Evolutionary conservation across 495 filamentous ascomycete genomes (phyloP).

Genomic region (Daldinia childiae): DNA sequence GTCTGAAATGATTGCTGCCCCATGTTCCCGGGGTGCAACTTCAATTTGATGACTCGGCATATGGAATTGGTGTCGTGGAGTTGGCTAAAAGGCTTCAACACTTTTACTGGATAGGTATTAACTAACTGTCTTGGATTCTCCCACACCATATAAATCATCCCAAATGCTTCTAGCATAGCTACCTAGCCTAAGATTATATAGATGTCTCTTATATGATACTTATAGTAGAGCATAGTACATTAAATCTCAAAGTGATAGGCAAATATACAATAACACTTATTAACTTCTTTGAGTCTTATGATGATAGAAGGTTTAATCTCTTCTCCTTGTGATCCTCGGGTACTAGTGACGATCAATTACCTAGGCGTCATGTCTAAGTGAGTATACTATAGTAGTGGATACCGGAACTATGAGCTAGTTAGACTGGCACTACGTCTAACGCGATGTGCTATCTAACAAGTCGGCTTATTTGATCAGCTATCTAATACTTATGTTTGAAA

Average conservation of each 20-base stretch:
- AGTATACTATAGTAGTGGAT: background rate
- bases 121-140: background rate
- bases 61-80: background rate
- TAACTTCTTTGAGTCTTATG: background rate
- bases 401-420: background rate
- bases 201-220: background rate
- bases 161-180: background rate
- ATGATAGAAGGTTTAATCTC: background rate
- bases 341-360: background rate
- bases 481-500: background rate
- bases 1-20: background rate
- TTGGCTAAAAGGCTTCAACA: background rate
- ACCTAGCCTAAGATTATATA: background rate
- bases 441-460: background rate
- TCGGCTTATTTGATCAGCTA: background rate
- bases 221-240: background rate
- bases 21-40: background rate
- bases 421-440: background rate
- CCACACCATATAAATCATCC: background rate
- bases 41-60: constrained; percentile 2
- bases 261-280: background rate
- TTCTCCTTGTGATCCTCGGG: background rate
- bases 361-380: background rate
- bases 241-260: background rate
- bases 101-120: background rate